Conservation (phyloP, 352 stramenopile genomes). For the Pythium sukuiense region DNA sequence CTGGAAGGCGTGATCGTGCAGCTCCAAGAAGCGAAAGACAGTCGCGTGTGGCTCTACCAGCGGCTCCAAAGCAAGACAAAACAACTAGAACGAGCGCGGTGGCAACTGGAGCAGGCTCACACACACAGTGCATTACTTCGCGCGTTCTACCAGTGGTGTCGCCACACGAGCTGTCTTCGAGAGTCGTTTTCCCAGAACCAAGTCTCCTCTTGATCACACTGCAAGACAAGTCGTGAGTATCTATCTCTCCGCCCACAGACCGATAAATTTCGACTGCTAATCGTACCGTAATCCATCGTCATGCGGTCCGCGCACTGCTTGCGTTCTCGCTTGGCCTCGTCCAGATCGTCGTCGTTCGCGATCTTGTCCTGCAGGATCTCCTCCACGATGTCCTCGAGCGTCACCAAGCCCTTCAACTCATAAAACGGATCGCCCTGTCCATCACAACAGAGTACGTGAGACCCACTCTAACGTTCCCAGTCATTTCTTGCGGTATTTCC, state of each 20-base stretch:
- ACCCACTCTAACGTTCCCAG: background rate
- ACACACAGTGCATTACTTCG: constrained; percentile 14
- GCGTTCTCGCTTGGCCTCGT: constrained; percentile 41
- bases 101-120: constrained; percentile 2
- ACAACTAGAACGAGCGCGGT: constrained; percentile 3
- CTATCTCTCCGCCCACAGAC: no score
- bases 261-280: no score
- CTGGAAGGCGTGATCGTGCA: constrained; percentile 22
- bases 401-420: constrained; percentile 96
- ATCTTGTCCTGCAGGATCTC: constrained; percentile 97
- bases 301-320: constrained; percentile 59
- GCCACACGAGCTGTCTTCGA: background rate
- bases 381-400: constrained; percentile 98
- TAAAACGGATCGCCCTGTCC: constrained; percentile 92
- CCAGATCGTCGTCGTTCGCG: constrained; percentile 92
- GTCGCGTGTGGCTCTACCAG: constrained; percentile 7
- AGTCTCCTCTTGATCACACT: background rate
- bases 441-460: background rate
- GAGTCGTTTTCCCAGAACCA: background rate
- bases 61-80: constrained; percentile 8
- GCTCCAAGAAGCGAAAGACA: constrained; percentile 18
- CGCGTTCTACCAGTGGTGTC: constrained; percentile 22
- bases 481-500: no score
- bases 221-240: background rate
- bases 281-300: constrained; percentile 55